Percentiles rank a stretch among this genome's conserved stretches.
These are phyloP conservation scores for Cercospora canescens DNA, from an alignment of 2,329 filamentous ascomycete species.

Conservation along the genomic window DNA sequence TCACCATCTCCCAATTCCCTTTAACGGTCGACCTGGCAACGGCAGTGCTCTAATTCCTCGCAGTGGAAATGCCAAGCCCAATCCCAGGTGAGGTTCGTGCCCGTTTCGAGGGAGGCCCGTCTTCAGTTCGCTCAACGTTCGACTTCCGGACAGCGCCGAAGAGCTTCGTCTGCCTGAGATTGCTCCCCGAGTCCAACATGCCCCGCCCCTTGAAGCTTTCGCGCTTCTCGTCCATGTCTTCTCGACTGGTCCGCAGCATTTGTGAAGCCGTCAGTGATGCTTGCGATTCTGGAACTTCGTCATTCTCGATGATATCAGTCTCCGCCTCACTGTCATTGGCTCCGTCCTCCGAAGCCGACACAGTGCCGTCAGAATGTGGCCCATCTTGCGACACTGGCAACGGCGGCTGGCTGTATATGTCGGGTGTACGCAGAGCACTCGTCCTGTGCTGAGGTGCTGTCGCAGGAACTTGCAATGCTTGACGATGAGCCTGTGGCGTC, in stretches of 20 bases:
- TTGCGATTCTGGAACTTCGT: conserved; percentile 69
- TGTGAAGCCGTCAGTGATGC: conserved; percentile 77
- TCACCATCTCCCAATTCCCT: background rate
- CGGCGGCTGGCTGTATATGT: conserved; percentile 28
- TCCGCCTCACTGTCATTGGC: conserved; percentile 44
- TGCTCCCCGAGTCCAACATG: conserved; percentile 22
- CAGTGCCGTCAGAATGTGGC: conserved; percentile 60
- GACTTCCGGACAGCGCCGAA: conserved; percentile 63
- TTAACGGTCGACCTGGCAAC: background rate
- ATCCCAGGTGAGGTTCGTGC: conserved; percentile 43
- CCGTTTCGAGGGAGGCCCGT: conserved; percentile 49
- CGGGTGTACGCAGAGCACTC: conserved; percentile 43
- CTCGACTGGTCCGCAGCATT: conserved; percentile 51
- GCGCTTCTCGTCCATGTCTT: conserved; percentile 39
- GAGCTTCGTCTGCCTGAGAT: conserved; percentile 59
- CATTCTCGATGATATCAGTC: conserved; percentile 65
- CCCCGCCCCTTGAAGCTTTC: conserved; percentile 40
- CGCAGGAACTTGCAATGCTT: conserved; percentile 39
- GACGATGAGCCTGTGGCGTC: conserved; percentile 29
- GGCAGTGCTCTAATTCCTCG: conserved; percentile 20
- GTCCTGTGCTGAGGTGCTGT: conserved; percentile 53
- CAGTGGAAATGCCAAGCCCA: conserved; percentile 32
- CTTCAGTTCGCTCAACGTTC: conserved; percentile 40
- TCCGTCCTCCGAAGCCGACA: conserved; percentile 64
- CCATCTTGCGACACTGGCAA: conserved; percentile 23